Percentiles rank a stretch among this genome's conserved stretches.
Conservation (phyloP, 768 basidiomycete species). For the Suillus bovinus region DNA sequence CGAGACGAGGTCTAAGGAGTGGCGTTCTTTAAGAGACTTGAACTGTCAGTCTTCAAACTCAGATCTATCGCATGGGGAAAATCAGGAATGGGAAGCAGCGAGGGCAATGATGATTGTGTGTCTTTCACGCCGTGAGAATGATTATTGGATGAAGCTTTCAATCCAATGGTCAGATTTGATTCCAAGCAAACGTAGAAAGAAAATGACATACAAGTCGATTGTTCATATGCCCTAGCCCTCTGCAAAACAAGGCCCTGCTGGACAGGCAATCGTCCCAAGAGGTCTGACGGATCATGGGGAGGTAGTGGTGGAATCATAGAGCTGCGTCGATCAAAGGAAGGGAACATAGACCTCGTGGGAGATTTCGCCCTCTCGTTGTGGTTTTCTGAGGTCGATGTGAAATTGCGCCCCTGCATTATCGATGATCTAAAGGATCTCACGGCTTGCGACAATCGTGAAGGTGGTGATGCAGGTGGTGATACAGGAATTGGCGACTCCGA, state of each 20-base stretch:
- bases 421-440: slow-evolving; percentile 24
- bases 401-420: slow-evolving; percentile 20
- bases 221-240: slow-evolving; percentile 29
- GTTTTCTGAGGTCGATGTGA: slow-evolving; percentile 11
- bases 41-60: slow-evolving; percentile 12
- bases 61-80: slow-evolving; percentile 15
- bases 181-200: neutral
- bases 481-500: slow-evolving; percentile 21
- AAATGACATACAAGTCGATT: slow-evolving; percentile 20
- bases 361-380: slow-evolving; percentile 16
- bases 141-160: slow-evolving; percentile 1
- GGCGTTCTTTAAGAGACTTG: slow-evolving; percentile 9
- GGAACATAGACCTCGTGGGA: slow-evolving; percentile 11
- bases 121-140: slow-evolving; percentile 20
- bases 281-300: slow-evolving; percentile 10
- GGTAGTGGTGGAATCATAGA: slow-evolving; percentile 6
- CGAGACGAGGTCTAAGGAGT: neutral
- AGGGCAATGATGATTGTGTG: slow-evolving; percentile 42
- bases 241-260: slow-evolving; percentile 27
- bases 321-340: slow-evolving; percentile 19
- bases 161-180: neutral
- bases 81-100: slow-evolving; percentile 32
- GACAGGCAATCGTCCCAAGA: slow-evolving; percentile 12
- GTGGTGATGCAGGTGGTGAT: slow-evolving; percentile 16
- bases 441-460: slow-evolving; percentile 21